Evolutionary conservation across 805 yeast genomes (phyloP).

Genomic region (Zygotorulaspora florentina): DNA sequence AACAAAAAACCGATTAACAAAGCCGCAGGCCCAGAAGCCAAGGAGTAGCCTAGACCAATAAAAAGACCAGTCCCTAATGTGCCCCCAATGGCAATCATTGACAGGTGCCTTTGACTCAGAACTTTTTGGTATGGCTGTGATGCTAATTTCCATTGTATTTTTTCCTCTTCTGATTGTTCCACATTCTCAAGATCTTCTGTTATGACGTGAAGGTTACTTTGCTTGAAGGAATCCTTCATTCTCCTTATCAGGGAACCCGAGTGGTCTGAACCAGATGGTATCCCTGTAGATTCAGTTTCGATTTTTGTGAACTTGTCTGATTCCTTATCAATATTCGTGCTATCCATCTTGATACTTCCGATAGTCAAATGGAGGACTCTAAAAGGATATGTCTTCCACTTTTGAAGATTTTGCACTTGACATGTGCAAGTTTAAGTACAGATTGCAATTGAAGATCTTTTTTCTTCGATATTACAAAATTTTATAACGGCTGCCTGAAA

Average conservation of each 20-base stretch:
- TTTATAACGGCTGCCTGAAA: too few relatives aligned
- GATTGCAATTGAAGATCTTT: too few relatives aligned
- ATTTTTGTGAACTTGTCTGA: slow-evolving; percentile 3
- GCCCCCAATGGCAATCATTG: slow-evolving; percentile 34
- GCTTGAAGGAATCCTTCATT: slow-evolving; percentile 7
- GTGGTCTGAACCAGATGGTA: slow-evolving; percentile 1
- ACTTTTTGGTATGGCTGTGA: slow-evolving; percentile 19
- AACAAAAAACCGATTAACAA: slow-evolving; percentile 23
- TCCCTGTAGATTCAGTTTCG: slow-evolving; percentile 6
- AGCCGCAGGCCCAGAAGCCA: slow-evolving; percentile 30
- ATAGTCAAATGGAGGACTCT: too few relatives aligned
- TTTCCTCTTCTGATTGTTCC: slow-evolving; percentile 12
- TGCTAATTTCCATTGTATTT: slow-evolving; percentile 13
- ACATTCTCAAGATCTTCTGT: slow-evolving; percentile 9
- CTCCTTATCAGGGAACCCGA: slow-evolving; percentile 4
- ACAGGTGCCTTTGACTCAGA: slow-evolving; percentile 26
- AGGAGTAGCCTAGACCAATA: slow-evolving; percentile 28
- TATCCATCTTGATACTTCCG: neutral
- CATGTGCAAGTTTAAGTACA: too few relatives aligned
- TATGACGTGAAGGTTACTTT: slow-evolving; percentile 1
- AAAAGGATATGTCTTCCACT: too few relatives aligned
- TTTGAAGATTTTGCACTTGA: too few relatives aligned
- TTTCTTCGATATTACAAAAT: too few relatives aligned
- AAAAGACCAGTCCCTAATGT: slow-evolving; percentile 33
- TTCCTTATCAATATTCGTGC: neutral